Conservation (phyloP, 1,139 yeast genomes). For the Blastobotrys buckinghamii region DNA sequence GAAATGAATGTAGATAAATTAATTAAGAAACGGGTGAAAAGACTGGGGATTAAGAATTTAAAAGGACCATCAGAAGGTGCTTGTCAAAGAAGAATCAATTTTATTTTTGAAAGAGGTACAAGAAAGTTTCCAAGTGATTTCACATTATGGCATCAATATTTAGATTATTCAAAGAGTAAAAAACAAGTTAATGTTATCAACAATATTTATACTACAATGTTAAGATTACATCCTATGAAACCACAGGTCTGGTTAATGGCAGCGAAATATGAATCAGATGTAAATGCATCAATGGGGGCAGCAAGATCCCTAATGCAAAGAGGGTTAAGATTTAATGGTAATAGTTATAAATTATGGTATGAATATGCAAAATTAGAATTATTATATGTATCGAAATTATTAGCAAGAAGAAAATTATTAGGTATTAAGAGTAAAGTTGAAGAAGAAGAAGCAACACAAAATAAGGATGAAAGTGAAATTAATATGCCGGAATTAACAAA, state of each 20-base stretch:
- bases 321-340: constrained; percentile 78
- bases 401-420: constrained; percentile 76
- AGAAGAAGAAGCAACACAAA: constrained; percentile 41
- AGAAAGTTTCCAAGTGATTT: constrained; percentile 73
- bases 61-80: constrained; percentile 66
- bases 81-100: constrained; percentile 72
- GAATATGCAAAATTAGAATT: constrained; percentile 86
- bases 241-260: constrained; percentile 92
- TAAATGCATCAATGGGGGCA: constrained; percentile 81
- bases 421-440: constrained; percentile 63
- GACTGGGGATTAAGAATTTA: constrained; percentile 41
- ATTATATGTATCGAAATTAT: constrained; percentile 72
- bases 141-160: constrained; percentile 71
- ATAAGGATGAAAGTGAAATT: constrained; percentile 29
- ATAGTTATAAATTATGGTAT: constrained; percentile 68
- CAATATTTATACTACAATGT: constrained; percentile 67
- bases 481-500: constrained; percentile 41
- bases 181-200: constrained; percentile 79
- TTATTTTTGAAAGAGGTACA: constrained; percentile 79
- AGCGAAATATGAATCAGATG: constrained; percentile 88
- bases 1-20: constrained; percentile 77
- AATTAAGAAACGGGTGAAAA: constrained; percentile 60
- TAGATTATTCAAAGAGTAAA: constrained; percentile 64
- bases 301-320: constrained; percentile 84
- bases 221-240: constrained; percentile 87